Conservation (phyloP, 73 alveolate genomes). For the Tetrahymena thermophila region DNA sequence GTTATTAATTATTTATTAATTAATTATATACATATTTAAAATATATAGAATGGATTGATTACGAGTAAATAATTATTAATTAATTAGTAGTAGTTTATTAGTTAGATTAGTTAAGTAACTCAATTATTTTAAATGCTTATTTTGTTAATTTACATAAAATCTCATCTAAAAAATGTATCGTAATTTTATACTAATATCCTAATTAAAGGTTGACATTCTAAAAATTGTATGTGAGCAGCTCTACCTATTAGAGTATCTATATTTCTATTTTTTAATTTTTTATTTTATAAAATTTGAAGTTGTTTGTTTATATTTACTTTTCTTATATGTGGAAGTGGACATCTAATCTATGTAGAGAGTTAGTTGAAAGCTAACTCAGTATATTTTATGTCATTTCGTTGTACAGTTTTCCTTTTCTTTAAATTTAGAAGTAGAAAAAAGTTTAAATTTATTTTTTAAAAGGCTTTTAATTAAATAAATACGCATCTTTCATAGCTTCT, state of each 20-base stretch:
- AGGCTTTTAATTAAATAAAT: background rate
- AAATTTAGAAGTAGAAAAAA: background rate
- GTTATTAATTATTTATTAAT: no score
- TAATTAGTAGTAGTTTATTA: no score
- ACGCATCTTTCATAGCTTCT: slow-evolving; percentile 67
- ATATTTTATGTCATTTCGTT: slow-evolving; percentile 86
- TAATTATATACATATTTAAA: no score
- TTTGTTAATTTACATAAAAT: background rate
- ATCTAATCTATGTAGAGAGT: slow-evolving; percentile 79
- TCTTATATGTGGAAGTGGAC: slow-evolving; percentile 88
- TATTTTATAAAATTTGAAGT: background rate
- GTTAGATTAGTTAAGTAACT: no score
- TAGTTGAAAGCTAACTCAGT: slow-evolving; percentile 60
- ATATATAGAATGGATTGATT: no score
- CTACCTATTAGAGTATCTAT: slow-evolving; percentile 97
- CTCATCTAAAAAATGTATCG: slow-evolving; percentile 77
- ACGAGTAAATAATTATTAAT: no score
- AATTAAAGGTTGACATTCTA: slow-evolving; percentile 88
- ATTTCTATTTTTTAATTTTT: slow-evolving; percentile 24
- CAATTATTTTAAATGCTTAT: no score
- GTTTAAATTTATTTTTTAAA: background rate
- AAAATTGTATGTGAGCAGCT: slow-evolving; percentile 94
- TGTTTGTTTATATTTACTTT: slow-evolving; percentile 23
- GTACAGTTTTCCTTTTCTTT: slow-evolving; percentile 77
- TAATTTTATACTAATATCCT: slow-evolving; percentile 79